Conservation (phyloP, 2,329 filamentous ascomycete species). For the Calonectria pseudoturangicola region DNA sequence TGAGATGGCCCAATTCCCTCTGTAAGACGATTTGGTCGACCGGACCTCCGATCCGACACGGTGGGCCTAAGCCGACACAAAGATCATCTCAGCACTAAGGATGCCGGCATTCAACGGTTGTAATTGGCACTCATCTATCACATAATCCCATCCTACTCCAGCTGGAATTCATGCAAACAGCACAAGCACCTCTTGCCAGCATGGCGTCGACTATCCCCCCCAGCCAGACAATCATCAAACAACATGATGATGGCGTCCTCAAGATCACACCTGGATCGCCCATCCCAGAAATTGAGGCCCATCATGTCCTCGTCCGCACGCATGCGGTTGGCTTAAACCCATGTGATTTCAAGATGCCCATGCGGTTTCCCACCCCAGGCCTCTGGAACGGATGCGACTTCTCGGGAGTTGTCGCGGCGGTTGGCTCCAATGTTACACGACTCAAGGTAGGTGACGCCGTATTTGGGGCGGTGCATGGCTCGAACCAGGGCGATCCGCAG, state of each 20-base stretch:
- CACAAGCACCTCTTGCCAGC: background rate
- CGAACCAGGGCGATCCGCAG: constrained; percentile 37
- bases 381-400: constrained; percentile 56
- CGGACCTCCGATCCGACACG: constrained; percentile 5
- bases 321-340: constrained; percentile 56
- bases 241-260: background rate
- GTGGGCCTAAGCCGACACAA: background rate
- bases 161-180: background rate
- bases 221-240: constrained; percentile 1
- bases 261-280: background rate
- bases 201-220: background rate
- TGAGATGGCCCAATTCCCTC: too few species aligned
- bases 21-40: background rate
- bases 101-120: background rate
- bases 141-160: background rate
- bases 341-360: constrained; percentile 56
- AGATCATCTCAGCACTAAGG: background rate
- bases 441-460: constrained; percentile 55
- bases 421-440: background rate
- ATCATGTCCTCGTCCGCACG: constrained; percentile 31
- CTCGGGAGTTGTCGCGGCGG: constrained; percentile 52
- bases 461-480: constrained; percentile 45
- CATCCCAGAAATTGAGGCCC: background rate
- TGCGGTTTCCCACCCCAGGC: constrained; percentile 45
- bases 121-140: background rate